Conservation (phyloP, 371 early-diverging fungal genomes). For the Mortierella sp. region DNA sequence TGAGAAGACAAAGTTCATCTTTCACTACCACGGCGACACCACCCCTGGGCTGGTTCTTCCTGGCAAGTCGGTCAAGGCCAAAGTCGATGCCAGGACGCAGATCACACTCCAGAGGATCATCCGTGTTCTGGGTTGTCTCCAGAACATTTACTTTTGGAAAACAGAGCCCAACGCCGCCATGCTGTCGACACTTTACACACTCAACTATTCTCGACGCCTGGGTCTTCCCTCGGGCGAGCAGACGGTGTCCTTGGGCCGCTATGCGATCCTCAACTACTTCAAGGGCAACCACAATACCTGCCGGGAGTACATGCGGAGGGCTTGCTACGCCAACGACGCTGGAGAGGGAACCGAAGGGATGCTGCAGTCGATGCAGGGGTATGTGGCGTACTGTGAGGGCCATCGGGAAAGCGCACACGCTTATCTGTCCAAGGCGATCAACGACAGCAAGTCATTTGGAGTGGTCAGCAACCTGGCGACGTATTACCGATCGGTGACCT, state of each 20-base stretch:
- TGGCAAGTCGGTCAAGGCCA: slow-evolving; percentile 22
- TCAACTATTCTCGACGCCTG: slow-evolving; percentile 65
- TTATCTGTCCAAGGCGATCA: slow-evolving; percentile 62
- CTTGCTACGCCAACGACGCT: slow-evolving; percentile 60
- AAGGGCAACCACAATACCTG: slow-evolving; percentile 65
- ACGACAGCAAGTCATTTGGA: slow-evolving; percentile 65
- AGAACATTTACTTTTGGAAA: slow-evolving; percentile 68
- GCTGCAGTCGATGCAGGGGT: slow-evolving; percentile 52
- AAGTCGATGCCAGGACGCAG: slow-evolving; percentile 54
- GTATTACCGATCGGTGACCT: slow-evolving; percentile 67
- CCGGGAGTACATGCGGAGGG: slow-evolving; percentile 63
- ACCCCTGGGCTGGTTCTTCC: slow-evolving; percentile 47
- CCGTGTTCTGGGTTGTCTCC: slow-evolving; percentile 66
- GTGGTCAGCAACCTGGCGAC: slow-evolving; percentile 68
- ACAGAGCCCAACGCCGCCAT: slow-evolving; percentile 61
- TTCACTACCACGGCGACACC: slow-evolving; percentile 49
- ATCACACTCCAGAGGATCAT: slow-evolving; percentile 59
- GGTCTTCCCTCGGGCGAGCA: slow-evolving; percentile 61
- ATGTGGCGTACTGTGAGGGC: slow-evolving; percentile 67
- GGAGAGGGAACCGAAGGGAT: slow-evolving; percentile 56
- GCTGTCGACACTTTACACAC: slow-evolving; percentile 63
- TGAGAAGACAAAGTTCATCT: slow-evolving; percentile 33
- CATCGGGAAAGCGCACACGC: slow-evolving; percentile 61
- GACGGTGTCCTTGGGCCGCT: slow-evolving; percentile 65
- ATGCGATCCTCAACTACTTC: slow-evolving; percentile 65